Evolutionary conservation across 192 early-diverging fungal species (phyloP), one percentile per base, ranked within the genome.

Genomic region (Backusella macrospora): DNA sequence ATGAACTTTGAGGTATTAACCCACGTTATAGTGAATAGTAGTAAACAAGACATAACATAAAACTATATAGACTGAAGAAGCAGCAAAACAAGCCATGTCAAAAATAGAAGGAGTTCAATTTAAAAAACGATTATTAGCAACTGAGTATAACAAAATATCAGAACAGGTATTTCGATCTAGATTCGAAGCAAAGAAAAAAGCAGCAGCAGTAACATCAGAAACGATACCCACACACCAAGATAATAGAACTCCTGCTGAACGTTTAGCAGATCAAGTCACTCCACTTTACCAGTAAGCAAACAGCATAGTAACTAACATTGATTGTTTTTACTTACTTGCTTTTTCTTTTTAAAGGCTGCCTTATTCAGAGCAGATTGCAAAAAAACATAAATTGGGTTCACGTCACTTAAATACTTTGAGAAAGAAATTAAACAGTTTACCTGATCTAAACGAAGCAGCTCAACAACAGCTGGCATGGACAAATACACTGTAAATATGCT

Each of bases 181-280:
- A 9, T 71, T 64, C 13, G 68, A 76, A 23, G 16, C 38, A 0
- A 69, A 71, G 8, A 63, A 52, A 38, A 76, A 76, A 34, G 16
- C 7, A 16, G 13, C 40, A 0, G 65, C 6, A 5, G 43, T 59
- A 3, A 14, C 26, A 13, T 23, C 73, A 44, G 29, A 34, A 34
- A 34, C 29, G 29, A 34, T 34, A 34, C 29, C 3, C 52, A 12
- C 52, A 59, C 5, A 59, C 26, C 12, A 10, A 59, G 83, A 90
- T 68, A 63, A 69, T 5, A 77, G 85, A 45, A 84, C 87, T 1
- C 86, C 88, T 10, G 70, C 82, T 39, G 90, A 93, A 76, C 73
- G 73, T 45, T 72, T 94, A 29, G 83, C 84, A 18, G 91, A 93
- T 79, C 90, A 93, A 81, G 88, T 92, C 7, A 93, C 90, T 0